Evolutionary conservation across 2,329 filamentous ascomycete genomes (phyloP).

Genomic region (Pyrenophora seminiperda): DNA sequence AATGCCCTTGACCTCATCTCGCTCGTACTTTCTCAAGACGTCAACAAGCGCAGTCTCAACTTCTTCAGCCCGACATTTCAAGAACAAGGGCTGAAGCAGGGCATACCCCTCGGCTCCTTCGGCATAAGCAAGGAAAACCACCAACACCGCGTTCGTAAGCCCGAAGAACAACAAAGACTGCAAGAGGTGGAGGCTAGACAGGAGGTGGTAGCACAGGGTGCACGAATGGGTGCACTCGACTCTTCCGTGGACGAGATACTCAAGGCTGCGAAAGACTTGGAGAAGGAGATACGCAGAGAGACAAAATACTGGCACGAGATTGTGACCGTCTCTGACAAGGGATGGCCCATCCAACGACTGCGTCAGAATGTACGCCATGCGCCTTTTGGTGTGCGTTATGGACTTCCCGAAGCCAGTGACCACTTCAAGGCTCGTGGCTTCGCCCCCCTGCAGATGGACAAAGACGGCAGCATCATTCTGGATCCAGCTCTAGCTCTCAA

Average conservation of each 20-base stretch:
- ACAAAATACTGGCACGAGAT: slow-evolving; percentile 89
- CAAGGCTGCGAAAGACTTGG: slow-evolving; percentile 71
- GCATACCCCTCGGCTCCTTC: slow-evolving; percentile 47
- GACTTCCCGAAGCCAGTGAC: slow-evolving; percentile 74
- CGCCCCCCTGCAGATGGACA: slow-evolving; percentile 74
- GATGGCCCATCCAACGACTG: slow-evolving; percentile 72
- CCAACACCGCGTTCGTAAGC: slow-evolving; percentile 22
- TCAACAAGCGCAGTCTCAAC: slow-evolving; percentile 30
- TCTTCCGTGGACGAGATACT: slow-evolving; percentile 75
- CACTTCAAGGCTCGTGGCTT: slow-evolving; percentile 73
- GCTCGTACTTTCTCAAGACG: slow-evolving; percentile 39
- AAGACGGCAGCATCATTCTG: slow-evolving; percentile 75
- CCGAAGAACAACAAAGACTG: slow-evolving; percentile 40
- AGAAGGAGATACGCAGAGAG: slow-evolving; percentile 78
- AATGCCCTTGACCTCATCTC: slow-evolving; percentile 44
- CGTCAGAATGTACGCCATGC: slow-evolving; percentile 62
- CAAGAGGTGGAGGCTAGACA: slow-evolving; percentile 44
- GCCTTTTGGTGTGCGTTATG: slow-evolving; percentile 85
- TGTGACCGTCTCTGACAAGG: slow-evolving; percentile 76
- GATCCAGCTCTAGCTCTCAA: slow-evolving; percentile 66
- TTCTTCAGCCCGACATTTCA: slow-evolving; percentile 40
- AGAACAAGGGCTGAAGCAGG: slow-evolving; percentile 26
- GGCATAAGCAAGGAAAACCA: slow-evolving; percentile 34
- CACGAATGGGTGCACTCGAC: slow-evolving; percentile 78
- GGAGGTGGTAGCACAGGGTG: slow-evolving; percentile 65